Evolutionary conservation across 2,329 filamentous ascomycete species (phyloP).

Genomic region (Achaetomium macrosporum): DNA sequence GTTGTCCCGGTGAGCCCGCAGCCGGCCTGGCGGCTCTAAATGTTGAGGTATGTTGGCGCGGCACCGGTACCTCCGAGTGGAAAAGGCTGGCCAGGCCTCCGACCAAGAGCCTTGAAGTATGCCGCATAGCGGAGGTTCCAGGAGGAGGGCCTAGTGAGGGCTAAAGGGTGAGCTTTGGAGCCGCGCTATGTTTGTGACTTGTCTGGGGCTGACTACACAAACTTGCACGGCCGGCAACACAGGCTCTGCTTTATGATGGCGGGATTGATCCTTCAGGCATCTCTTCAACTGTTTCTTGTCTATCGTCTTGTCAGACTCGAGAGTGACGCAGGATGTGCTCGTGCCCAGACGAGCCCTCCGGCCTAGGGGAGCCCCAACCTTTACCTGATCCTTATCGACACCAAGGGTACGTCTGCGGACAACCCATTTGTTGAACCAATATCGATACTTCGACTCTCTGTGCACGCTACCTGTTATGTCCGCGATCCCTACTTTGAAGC

Average conservation of each 20-base stretch:
- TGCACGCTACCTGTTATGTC: too few species aligned
- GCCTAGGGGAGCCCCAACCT: too few species aligned
- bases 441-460: slow-evolving; percentile 8
- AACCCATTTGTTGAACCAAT: slow-evolving; percentile 4
- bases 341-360: too few species aligned
- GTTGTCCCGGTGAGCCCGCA: too few species aligned
- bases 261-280: slow-evolving; percentile 2
- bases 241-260: neutral
- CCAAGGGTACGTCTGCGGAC: slow-evolving; percentile 1
- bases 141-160: too few species aligned
- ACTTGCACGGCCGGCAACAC: slow-evolving; percentile 4
- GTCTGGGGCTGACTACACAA: neutral
- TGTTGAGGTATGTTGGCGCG: too few species aligned
- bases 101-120: neutral
- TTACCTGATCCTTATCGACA: too few species aligned
- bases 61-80: too few species aligned
- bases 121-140: slow-evolving; percentile 6
- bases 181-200: too few species aligned
- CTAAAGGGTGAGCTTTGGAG: neutral
- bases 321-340: slow-evolving; percentile 2
- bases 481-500: too few species aligned
- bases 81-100: neutral
- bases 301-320: neutral
- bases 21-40: too few species aligned
- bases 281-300: slow-evolving; percentile 9